Percentiles rank a stretch among this genome's conserved stretches.
These are phyloP conservation scores for Trypanosoma avium DNA, from an alignment of 208 protist species.

Conservation along the genomic window DNA sequence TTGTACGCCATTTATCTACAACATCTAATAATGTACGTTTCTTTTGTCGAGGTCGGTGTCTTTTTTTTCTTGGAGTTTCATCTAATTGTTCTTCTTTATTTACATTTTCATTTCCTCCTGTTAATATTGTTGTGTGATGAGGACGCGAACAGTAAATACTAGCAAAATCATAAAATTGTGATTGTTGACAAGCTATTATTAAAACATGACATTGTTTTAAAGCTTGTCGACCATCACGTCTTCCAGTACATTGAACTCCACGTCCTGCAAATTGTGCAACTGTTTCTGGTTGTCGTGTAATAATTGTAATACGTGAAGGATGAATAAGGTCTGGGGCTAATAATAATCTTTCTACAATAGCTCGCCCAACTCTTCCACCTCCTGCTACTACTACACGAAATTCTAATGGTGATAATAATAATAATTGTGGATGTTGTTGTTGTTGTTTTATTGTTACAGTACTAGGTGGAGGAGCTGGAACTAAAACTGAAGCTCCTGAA, in stretches of 20 bases:
- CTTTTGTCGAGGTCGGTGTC: neutral
- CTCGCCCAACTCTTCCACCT: constrained; percentile 53
- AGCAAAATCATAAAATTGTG: constrained; percentile 55
- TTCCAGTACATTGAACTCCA: constrained; percentile 55
- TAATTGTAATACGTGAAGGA: constrained; percentile 71
- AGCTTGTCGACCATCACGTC: constrained; percentile 43
- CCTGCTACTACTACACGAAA: constrained; percentile 59
- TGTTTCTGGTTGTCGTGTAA: constrained; percentile 61
- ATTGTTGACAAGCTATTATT: constrained; percentile 60
- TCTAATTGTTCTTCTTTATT: neutral
- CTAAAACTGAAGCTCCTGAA: neutral
- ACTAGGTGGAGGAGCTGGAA: neutral
- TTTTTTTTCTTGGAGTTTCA: neutral
- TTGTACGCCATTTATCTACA: constrained; percentile 30
- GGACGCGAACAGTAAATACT: constrained; percentile 35
- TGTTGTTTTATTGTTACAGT: too few relatives aligned
- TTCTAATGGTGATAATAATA: constrained; percentile 46
- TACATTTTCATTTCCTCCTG: neutral
- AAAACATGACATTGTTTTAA: constrained; percentile 53
- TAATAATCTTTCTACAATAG: constrained; percentile 35
- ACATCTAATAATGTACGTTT: constrained; percentile 25
- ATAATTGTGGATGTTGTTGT: too few relatives aligned
- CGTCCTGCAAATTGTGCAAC: constrained; percentile 39
- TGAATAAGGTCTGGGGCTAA: constrained; percentile 42
- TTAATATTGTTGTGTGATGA: neutral